Conservation (phyloP, 2,329 filamentous ascomycete species). For the Colletotrichum sp. region DNA sequence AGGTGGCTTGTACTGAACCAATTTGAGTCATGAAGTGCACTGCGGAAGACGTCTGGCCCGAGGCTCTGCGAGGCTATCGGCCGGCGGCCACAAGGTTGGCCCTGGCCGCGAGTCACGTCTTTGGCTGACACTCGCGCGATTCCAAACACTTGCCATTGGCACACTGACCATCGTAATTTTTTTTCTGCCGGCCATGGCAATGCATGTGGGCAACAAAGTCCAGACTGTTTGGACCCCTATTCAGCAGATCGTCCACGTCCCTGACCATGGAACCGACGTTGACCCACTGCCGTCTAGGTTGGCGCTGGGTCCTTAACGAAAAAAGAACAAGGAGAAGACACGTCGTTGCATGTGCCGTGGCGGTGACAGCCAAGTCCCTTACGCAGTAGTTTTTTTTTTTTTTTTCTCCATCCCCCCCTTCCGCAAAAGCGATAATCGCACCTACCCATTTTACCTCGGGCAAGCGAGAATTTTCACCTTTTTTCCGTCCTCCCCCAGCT, state of each 20-base stretch:
- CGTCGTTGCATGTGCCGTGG: not conserved
- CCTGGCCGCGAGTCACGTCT: constrained; percentile 10
- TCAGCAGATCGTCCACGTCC: not conserved
- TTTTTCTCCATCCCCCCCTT: not conserved
- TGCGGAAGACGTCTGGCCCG: not conserved
- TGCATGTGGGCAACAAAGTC: not conserved
- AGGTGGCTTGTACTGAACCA: not conserved
- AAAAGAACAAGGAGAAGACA: constrained; percentile 10
- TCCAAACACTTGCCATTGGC: constrained; percentile 5
- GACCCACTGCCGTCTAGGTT: not conserved
- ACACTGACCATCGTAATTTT: not conserved
- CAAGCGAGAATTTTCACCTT: constrained; percentile 2
- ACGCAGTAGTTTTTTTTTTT: not conserved
- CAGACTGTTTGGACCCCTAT: constrained; percentile 18
- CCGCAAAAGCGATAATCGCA: not conserved
- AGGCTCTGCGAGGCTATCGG: not conserved
- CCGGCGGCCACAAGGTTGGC: not conserved
- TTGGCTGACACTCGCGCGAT: not conserved
- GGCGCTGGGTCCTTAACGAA: not conserved
- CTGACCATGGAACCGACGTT: not conserved
- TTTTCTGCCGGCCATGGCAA: not conserved
- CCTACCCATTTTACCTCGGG: constrained; percentile 2
- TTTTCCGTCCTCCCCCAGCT: not conserved
- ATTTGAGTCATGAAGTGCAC: constrained; percentile 7
- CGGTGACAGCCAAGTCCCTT: constrained; percentile 4